Base-by-base conservation (phyloP, 2,329 filamentous ascomycete species). In the Stemphylium beticola region DNA sequence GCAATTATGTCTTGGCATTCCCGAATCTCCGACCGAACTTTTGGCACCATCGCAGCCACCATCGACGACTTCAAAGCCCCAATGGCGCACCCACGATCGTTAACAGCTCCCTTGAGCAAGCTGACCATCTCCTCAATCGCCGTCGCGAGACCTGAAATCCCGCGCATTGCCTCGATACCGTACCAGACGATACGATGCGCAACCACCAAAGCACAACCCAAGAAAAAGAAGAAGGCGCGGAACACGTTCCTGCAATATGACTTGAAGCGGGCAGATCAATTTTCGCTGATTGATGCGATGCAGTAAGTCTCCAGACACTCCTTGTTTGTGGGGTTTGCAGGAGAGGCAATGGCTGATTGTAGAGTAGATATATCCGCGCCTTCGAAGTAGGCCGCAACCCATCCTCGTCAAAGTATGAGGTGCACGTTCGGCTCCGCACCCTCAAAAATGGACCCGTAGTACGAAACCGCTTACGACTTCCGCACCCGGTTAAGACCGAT, bases 261-360 rank as follows among this genome's bases (percentile, higher is more conserved):
- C 59, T 75, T 93, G 60, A 84, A 84, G 58, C 80, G 86, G 61
- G 84, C 86, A 38, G 82, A 91, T 32, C 88, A 90, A 69, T 96
- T 89, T 71, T 85, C 92, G 0, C 82, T 99, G 29, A 89, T 91
- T 64, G 95, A 99, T 80, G 96, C 95, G 14, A 95, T 99, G 86
- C 86, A 93, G 91, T 92, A 78, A 53, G 82, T 72, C 8, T 32
- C 22, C n/a, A 2, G 7, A 3, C 26, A 10, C n/a, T 11, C 18
- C 6, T 12, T 10, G 4, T 4, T 49, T 5, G 15, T 17, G 8
- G 36, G 4, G 4, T 17, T 18, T 11, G 20, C 4, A 31, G 29
- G 18, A 42, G 26, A 26, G 36, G 15, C 29, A 18, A 20, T 26
- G 18, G 22, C 40, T 55, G 38, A 54, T 32, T 29, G 18, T n/a